Evolutionary conservation across 2,329 filamentous ascomycete genomes (phyloP).

Genomic region (Aureobasidium sp.): DNA sequence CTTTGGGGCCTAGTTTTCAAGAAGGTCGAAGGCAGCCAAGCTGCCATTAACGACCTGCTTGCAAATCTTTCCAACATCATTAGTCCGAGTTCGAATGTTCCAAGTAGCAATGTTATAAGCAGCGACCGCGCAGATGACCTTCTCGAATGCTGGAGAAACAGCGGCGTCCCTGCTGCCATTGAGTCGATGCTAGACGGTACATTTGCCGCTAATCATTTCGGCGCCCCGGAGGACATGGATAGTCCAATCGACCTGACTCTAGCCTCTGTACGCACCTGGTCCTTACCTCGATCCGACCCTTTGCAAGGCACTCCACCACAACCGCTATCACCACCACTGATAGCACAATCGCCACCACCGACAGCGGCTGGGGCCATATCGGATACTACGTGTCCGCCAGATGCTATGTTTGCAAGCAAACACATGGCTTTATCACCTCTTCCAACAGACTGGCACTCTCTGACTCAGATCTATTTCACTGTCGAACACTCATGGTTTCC

Average conservation of each 20-base stretch:
- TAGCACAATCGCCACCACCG: background rate
- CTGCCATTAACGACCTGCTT: background rate
- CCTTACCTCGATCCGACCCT: conserved; percentile 51
- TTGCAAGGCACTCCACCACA: background rate
- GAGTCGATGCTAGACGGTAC: background rate
- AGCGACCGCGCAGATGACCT: background rate
- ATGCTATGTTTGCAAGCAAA: background rate
- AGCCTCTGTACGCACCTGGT: conserved; percentile 27
- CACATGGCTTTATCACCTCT: conserved; percentile 23
- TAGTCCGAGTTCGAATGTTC: conserved; percentile 15
- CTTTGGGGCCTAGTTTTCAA: conserved; percentile 59
- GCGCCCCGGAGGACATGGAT: background rate
- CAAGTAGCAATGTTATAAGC: conserved; percentile 37
- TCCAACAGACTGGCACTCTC: conserved; percentile 46
- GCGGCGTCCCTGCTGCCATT: conserved; percentile 2
- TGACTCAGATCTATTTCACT: conserved; percentile 65
- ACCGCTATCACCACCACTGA: background rate
- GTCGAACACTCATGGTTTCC: conserved; percentile 73
- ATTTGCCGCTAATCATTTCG: background rate
- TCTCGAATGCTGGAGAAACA: background rate
- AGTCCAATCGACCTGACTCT: background rate
- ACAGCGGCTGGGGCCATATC: background rate
- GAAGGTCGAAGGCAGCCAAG: conserved; percentile 48
- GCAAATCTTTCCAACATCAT: background rate
- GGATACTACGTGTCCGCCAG: conserved; percentile 9